These are phyloP conservation scores for Plasmodium cynomolgi DNA, from an alignment of 169 alveolate genomes.

Conservation along the genomic window DNA sequence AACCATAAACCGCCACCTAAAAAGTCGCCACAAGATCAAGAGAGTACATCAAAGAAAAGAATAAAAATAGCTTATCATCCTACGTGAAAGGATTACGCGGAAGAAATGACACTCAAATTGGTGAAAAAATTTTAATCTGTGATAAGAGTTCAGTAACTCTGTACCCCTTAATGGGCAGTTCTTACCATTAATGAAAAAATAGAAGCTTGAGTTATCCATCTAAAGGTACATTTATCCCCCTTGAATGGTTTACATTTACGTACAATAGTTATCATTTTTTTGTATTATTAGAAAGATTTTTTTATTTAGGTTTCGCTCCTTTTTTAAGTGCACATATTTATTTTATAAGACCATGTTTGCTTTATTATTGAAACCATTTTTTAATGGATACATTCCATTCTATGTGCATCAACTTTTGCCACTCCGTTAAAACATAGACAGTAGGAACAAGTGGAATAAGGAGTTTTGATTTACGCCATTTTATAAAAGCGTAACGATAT, in stretches of 20 bases:
- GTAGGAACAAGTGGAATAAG: background rate
- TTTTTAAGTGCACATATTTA: too few species aligned
- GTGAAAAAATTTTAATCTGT: too few species aligned
- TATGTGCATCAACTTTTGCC: background rate
- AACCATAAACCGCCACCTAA: background rate
- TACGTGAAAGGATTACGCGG: background rate
- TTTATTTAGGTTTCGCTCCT: background rate
- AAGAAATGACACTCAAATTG: background rate
- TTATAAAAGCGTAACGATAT: background rate
- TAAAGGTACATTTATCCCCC: too few species aligned
- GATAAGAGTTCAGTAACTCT: too few species aligned
- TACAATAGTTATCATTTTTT: background rate
- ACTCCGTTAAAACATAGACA: background rate
- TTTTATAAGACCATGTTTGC: background rate
- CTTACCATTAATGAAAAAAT: too few species aligned
- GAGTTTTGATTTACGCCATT: background rate
- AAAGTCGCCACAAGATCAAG: background rate
- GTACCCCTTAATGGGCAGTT: too few species aligned
- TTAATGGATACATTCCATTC: background rate
- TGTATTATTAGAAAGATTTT: background rate
- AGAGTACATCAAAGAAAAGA: background rate
- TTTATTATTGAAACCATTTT: background rate
- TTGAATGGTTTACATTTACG: too few species aligned
- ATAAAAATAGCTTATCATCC: background rate
- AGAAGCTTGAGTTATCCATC: too few species aligned